Evolutionary conservation across 192 early-diverging fungal genomes (phyloP).

Genomic region (Dissophora globulifera): DNA sequence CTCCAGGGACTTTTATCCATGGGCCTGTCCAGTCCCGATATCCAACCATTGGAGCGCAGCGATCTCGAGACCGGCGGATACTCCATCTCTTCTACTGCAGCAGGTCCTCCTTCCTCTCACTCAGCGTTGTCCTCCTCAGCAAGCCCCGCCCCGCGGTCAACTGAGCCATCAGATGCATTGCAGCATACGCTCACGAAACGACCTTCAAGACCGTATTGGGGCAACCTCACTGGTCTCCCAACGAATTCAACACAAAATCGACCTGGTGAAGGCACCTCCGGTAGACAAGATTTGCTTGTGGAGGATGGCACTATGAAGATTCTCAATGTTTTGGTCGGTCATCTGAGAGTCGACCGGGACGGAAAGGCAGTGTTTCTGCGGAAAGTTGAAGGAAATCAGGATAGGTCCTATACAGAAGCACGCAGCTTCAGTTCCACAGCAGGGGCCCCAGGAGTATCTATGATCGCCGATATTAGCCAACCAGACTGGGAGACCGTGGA

Average conservation of each 20-base stretch:
- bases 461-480: constrained; percentile 1
- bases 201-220: too few species aligned
- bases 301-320: not conserved
- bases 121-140: too few species aligned
- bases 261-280: not conserved
- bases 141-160: not conserved
- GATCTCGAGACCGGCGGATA: too few species aligned
- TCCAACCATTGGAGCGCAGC: constrained; percentile 1
- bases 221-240: too few species aligned
- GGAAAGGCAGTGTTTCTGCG: constrained; percentile 21
- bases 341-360: constrained; percentile 17
- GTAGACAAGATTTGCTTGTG: not conserved
- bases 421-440: constrained; percentile 4
- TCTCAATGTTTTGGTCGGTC: constrained; percentile 8
- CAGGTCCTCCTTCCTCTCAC: too few species aligned
- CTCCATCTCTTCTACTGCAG: too few species aligned
- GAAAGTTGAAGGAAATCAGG: not conserved
- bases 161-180: too few species aligned
- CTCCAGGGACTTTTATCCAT: constrained; percentile 17
- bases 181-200: too few species aligned
- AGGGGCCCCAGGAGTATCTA: not conserved
- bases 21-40: not conserved
- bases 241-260: not conserved
- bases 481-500: constrained; percentile 33
- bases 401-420: constrained; percentile 20